phyloP scores from a whole-genome alignment of 768 basidiomycete genomes.

The Baorangia bicolor region DNA sequence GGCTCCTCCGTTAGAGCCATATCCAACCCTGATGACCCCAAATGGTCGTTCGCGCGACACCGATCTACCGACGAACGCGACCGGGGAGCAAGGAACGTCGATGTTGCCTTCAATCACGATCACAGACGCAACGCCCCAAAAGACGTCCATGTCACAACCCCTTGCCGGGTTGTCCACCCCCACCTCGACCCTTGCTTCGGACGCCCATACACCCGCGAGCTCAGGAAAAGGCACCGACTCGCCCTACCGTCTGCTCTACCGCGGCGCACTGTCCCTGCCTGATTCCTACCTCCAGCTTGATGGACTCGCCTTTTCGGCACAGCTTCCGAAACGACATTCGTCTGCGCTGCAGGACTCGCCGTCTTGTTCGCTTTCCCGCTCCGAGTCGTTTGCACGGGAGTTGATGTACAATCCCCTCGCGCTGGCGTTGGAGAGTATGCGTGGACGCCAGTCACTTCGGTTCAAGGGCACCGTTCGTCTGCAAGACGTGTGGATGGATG shows the following conservation, averaged over 20 bases:
- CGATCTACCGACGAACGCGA: neutral
- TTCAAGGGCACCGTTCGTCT: slow-evolving; percentile 55
- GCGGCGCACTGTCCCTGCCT: slow-evolving; percentile 70
- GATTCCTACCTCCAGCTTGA: slow-evolving; percentile 73
- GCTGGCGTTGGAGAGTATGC: slow-evolving; percentile 77
- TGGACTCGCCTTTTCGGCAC: slow-evolving; percentile 66
- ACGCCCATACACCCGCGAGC: neutral
- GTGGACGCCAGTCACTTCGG: slow-evolving; percentile 62
- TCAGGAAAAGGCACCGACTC: slow-evolving; percentile 6
- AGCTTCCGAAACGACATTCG: slow-evolving; percentile 32
- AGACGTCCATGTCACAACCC: neutral
- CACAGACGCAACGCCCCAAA: slow-evolving; percentile 24
- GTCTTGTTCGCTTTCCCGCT: slow-evolving; percentile 16
- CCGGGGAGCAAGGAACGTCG: neutral
- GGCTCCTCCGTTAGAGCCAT: neutral
- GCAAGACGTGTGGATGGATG: slow-evolving; percentile 59
- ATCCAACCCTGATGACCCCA: neutral
- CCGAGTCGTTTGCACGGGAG: slow-evolving; percentile 28
- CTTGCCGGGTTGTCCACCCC: neutral
- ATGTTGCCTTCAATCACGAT: slow-evolving; percentile 7
- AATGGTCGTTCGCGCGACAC: neutral
- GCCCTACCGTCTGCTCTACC: slow-evolving; percentile 60
- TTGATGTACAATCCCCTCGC: slow-evolving; percentile 70
- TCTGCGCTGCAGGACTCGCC: slow-evolving; percentile 34
- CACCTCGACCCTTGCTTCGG: neutral